Base-by-base conservation (phyloP, 352 stramenopile species). In the Saprolegnia parasitica region DNA sequence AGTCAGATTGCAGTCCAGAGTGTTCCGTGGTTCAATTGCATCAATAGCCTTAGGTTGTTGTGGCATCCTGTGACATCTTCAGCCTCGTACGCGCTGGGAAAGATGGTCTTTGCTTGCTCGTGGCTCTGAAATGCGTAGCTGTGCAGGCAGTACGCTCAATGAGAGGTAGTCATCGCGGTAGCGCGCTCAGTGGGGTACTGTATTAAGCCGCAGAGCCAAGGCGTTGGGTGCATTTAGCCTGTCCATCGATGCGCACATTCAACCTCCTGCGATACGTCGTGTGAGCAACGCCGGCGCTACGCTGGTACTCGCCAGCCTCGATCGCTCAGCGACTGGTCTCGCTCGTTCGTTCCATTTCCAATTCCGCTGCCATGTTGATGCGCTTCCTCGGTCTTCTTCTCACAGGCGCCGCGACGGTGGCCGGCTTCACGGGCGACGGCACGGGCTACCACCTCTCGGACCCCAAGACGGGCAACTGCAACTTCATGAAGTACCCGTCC, bases 361-460 rank as follows among this genome's bases (percentile, higher is more conserved):
- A 4, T 60, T 60, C 20, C 9, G 35, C 11, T 3, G 18, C 42
- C 42, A n/a, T n/a, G 8, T 46, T 15, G 46, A 52, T 54, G n/a
- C n/a, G 26, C 23, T 62, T 16, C 45, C 23, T 37, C 21, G 18
- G 24, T 4, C 16, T 68, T 10, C 46, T 70, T 56, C 29, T 42
- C 15, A 49, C 50, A 4, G 15, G 11, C 29, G n/a, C 29, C 16
- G 26, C 46, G 10, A 32, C 18, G 8, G 45, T 39, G 13, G 20
- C 32, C 13, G 63, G 18, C 11, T 70, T 62, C 47, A 70, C 63
- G 37, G 63, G 63, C 21, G 63, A 70, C n/a, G 63, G 75, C 72
- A 89, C 81, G 11, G 74, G 76, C 24, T 87, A 89, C 73, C 80
- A 72, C n/a, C 77, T 89, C 3, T 68, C 66, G n/a, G 54, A 79